Evolutionary conservation across 352 stramenopile genomes (phyloP).

Genomic region (Elongisporangium anandrum): DNA sequence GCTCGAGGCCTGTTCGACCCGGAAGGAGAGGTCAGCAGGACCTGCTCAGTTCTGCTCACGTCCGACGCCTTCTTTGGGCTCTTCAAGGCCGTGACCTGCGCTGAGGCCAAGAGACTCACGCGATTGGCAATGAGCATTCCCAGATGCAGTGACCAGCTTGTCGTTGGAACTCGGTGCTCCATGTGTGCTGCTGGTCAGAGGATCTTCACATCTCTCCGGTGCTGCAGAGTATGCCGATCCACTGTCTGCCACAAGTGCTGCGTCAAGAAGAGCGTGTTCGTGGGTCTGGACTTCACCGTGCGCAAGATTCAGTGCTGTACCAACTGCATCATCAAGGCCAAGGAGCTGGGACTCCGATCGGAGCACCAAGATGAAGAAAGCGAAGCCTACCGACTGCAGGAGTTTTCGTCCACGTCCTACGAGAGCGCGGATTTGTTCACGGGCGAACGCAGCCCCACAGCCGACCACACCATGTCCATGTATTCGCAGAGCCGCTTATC

Average conservation of each 20-base stretch:
- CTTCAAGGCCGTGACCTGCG: conserved; percentile 30
- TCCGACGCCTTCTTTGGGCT: conserved; percentile 30
- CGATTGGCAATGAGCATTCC: conserved; percentile 19
- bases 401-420: not conserved
- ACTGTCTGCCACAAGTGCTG: conserved; percentile 38
- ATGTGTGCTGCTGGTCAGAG: not conserved
- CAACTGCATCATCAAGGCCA: conserved; percentile 27
- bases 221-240: conserved; percentile 36
- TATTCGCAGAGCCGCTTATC: not conserved
- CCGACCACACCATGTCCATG: not conserved
- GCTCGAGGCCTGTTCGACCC: conserved; percentile 41
- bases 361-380: not conserved
- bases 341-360: conserved; percentile 6
- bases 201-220: conserved; percentile 6
- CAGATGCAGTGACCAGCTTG: not conserved
- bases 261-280: conserved; percentile 33
- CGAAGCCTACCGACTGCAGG: not conserved
- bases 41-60: conserved; percentile 14
- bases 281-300: conserved; percentile 17
- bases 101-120: conserved; percentile 55
- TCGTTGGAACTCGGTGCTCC: conserved; percentile 5
- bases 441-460: not conserved
- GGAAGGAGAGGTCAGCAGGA: conserved; percentile 21
- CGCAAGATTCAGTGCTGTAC: conserved; percentile 25
- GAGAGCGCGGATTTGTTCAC: not conserved